Evolutionary conservation across 768 basidiomycete species (phyloP), one percentile per base, ranked within the genome.

Genomic region (Bullera alba): DNA sequence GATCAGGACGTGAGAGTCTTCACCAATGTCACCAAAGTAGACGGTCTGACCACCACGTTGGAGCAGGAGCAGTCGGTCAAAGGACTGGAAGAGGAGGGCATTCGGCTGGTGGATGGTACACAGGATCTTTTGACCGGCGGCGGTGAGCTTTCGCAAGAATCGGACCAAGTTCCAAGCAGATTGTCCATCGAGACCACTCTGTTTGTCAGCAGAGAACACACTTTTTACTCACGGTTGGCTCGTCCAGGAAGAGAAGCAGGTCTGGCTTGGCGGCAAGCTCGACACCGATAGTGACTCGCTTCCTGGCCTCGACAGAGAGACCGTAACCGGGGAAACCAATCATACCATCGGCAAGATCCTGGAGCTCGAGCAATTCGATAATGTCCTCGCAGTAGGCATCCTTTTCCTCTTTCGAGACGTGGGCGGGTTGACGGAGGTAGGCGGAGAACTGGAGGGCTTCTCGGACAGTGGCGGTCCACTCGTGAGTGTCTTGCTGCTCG

Each of bases 41-140:
- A 83, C 83, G 2, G 77, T 83, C 58, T 84, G 72, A 21, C 90
- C 90, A 12, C 90, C 89, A 57, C 81, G 80, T 38, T 81, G 78
- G 3, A 93, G 76, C 0, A 93, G 77, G 6, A 92, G 75, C 1
- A 93, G 74, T 26, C 83, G 74, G 61, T 92, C 89, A 56, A 91
- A 91, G 32, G 79, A 80, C 60, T 86, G 80, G 76, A 90, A 92
- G 23, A 90, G 75, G 63, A 89, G 82, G 2, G 85, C 85, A 22
- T 87, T 88, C 2, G 88, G 88, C 76, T 86, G 88, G 56, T 89
- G 87, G 58, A 91, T 75, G 21, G 86, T 92, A 82, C 88, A 91
- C n/a, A 92, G 75, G 58, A 92, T 89, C 27, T 87, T 84, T 65
- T 89, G 88, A 1, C 89, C 89, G 54, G 79, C 80, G 51, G 85